These are phyloP conservation scores for Leccinum olivaceopallidum DNA, from an alignment of 768 basidiomycete species.

Conservation along the genomic window DNA sequence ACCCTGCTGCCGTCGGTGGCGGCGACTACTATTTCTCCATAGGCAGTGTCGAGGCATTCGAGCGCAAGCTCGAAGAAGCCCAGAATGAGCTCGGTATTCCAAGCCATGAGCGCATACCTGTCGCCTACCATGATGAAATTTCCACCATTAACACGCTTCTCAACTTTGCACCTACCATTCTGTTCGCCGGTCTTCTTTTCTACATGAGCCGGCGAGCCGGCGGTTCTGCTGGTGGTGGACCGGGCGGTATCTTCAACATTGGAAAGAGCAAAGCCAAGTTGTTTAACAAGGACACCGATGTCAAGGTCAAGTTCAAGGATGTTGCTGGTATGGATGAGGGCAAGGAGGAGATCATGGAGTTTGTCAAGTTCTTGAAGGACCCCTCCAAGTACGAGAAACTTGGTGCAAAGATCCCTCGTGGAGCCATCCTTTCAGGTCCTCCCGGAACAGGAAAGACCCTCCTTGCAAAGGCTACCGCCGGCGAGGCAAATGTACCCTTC, in stretches of 20 bases:
- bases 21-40: slow-evolving; percentile 94
- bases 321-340: slow-evolving; percentile 99
- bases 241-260: slow-evolving; percentile 94
- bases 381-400: slow-evolving; percentile 93
- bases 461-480: slow-evolving; percentile 97
- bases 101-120: slow-evolving; percentile 90
- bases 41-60: slow-evolving; percentile 95
- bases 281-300: slow-evolving; percentile 96
- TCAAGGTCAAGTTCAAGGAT: slow-evolving; percentile 92
- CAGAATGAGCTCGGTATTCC: slow-evolving; percentile 93
- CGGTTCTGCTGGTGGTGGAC: slow-evolving; percentile 57
- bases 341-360: slow-evolving; percentile 99
- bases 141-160: slow-evolving; percentile 79
- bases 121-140: slow-evolving; percentile 95
- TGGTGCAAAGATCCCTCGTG: slow-evolving; percentile 96
- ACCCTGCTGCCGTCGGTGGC: slow-evolving; percentile 54
- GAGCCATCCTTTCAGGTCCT: slow-evolving; percentile 92
- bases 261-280: slow-evolving; percentile 94
- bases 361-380: slow-evolving; percentile 98
- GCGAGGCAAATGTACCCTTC: slow-evolving; percentile 97
- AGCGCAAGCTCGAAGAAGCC: slow-evolving; percentile 91
- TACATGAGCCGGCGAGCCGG: slow-evolving; percentile 80
- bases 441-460: slow-evolving; percentile 99
- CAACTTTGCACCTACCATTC: slow-evolving; percentile 92
- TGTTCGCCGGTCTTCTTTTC: slow-evolving; percentile 87